phyloP scores from a whole-genome alignment of 1,139 yeast genomes.

The Geotrichum candidum region DNA sequence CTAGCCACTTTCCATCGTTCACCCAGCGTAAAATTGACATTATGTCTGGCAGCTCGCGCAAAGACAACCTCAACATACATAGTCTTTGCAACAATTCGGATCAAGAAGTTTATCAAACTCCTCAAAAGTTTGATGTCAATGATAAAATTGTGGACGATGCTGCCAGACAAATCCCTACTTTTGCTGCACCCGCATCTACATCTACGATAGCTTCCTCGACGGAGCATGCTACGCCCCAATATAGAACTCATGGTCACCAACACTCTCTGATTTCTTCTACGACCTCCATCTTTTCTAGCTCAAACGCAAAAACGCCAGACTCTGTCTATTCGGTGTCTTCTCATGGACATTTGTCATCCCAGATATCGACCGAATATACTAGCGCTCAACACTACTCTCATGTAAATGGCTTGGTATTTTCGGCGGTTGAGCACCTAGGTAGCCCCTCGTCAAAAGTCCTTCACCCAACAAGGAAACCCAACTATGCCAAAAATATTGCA shows the following conservation, averaged over 20 bases:
- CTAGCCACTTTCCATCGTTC: background rate
- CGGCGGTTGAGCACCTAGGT: background rate
- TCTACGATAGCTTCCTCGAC: background rate
- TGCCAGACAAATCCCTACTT: background rate
- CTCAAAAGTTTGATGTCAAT: background rate
- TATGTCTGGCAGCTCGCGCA: background rate
- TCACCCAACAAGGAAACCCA: background rate
- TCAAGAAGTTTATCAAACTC: background rate
- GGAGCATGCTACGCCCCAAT: background rate
- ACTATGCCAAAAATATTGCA: constrained; percentile 28
- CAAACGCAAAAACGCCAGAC: background rate
- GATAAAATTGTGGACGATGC: background rate
- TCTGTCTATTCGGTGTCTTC: background rate
- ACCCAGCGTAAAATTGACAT: background rate
- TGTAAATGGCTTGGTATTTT: background rate
- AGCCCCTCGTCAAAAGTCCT: background rate
- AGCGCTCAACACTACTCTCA: background rate
- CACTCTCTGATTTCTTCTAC: background rate
- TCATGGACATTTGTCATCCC: background rate
- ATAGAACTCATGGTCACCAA: background rate
- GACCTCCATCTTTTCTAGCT: background rate
- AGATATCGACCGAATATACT: background rate
- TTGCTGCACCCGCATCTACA: background rate
- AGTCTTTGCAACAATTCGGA: background rate
- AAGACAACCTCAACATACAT: background rate